Percentiles rank a stretch among this genome's conserved stretches.
phyloP scores from a whole-genome alignment of 805 yeast genomes.

The Cyberlindnera euphorbiae region DNA sequence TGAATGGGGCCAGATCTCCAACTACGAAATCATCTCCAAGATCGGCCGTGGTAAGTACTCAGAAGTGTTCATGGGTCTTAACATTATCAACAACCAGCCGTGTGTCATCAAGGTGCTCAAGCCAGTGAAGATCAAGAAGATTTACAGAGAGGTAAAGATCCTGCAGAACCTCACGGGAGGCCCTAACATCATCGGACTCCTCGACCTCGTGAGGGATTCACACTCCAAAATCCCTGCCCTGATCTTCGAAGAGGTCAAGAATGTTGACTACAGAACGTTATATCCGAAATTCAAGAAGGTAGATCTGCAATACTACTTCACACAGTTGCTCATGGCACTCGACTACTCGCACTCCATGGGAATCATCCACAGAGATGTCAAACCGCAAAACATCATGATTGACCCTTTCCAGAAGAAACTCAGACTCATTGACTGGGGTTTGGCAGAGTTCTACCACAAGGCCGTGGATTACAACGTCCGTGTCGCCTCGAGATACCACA shows the following conservation, averaged over 20 bases:
- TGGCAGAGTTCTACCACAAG: slow-evolving; percentile 90
- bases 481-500: slow-evolving; percentile 89
- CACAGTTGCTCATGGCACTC: slow-evolving; percentile 73
- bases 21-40: slow-evolving; percentile 75
- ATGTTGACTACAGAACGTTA: slow-evolving; percentile 74
- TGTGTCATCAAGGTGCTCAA: slow-evolving; percentile 88
- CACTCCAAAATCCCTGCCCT: slow-evolving; percentile 80
- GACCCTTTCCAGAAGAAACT: slow-evolving; percentile 69
- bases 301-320: slow-evolving; percentile 81
- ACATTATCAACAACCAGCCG: slow-evolving; percentile 53
- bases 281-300: slow-evolving; percentile 72
- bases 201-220: slow-evolving; percentile 80
- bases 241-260: slow-evolving; percentile 78
- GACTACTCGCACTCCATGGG: slow-evolving; percentile 94
- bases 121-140: slow-evolving; percentile 90
- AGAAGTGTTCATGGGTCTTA: slow-evolving; percentile 88
- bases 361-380: slow-evolving; percentile 92
- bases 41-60: slow-evolving; percentile 93
- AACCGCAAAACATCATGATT: slow-evolving; percentile 94
- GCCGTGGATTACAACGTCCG: slow-evolving; percentile 88
- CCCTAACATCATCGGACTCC: slow-evolving; percentile 70
- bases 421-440: slow-evolving; percentile 91
- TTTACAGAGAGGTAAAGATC: slow-evolving; percentile 83
- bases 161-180: slow-evolving; percentile 82
- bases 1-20: slow-evolving; percentile 54